Evolutionary conservation across 2,329 filamentous ascomycete genomes (phyloP).

Genomic region (Fusarium lyarnte): DNA sequence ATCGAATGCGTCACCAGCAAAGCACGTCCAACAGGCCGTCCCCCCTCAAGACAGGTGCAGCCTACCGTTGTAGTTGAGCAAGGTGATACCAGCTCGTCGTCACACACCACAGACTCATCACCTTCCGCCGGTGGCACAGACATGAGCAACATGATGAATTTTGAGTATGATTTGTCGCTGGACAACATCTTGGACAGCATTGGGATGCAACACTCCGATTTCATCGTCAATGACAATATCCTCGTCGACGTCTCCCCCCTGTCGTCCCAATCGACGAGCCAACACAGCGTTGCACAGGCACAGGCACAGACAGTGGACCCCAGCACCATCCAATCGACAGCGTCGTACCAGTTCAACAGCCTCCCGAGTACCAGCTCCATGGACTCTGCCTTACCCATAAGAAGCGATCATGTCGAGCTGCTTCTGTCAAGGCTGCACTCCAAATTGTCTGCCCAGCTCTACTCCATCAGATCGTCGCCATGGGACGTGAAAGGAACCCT

Average conservation of each 20-base stretch:
- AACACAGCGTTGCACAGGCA: neutral
- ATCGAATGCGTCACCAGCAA: neutral
- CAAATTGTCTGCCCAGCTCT: neutral
- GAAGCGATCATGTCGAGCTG: neutral
- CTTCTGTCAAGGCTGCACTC: neutral
- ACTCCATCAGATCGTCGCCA: neutral
- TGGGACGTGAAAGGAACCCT: conserved; percentile 55
- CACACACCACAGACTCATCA: neutral
- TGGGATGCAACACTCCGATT: neutral
- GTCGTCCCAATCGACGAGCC: neutral
- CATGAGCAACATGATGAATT: neutral
- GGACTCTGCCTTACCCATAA: neutral
- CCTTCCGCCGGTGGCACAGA: neutral
- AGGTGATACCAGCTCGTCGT: neutral
- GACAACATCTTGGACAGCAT: neutral
- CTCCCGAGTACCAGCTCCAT: neutral
- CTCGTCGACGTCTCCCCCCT: neutral
- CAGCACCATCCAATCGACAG: neutral
- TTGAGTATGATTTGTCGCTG: neutral
- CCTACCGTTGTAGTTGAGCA: neutral
- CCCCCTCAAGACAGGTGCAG: neutral
- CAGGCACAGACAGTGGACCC: neutral
- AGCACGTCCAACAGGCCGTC: neutral
- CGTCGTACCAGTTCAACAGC: neutral
- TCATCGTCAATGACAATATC: neutral